Percentiles rank a stretch among this genome's conserved stretches.
Evolutionary conservation across 176 grass and related monocot genomes (phyloP).

Genomic region (Ensete ventricosum): DNA sequence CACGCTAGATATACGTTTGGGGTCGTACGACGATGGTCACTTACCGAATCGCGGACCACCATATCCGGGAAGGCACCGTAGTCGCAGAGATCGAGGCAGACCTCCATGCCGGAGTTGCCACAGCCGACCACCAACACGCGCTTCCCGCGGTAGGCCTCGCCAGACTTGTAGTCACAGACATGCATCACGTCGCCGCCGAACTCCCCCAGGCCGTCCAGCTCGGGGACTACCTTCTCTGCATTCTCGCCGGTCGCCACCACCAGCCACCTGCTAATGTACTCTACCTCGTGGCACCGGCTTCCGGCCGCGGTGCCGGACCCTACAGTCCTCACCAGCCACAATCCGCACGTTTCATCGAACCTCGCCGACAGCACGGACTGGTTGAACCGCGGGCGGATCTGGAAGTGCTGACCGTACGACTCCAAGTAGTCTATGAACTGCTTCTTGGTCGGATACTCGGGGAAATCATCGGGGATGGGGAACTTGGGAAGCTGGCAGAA

Average conservation of each 20-base stretch:
- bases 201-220: conserved; percentile 35
- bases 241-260: conserved; percentile 81
- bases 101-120: conserved; percentile 90
- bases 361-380: conserved; percentile 54
- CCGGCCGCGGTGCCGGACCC: conserved; percentile 1
- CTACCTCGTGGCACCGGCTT: conserved; percentile 7
- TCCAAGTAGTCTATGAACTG: conserved; percentile 80
- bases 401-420: conserved; percentile 33
- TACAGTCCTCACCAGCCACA: conserved; percentile 44
- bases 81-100: conserved; percentile 73
- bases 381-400: conserved; percentile 51
- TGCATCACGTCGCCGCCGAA: conserved; percentile 47
- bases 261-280: conserved; percentile 79
- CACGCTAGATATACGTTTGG: no score
- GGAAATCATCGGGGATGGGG: conserved; percentile 52
- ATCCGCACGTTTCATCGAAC: conserved; percentile 30
- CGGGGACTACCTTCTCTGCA: conserved; percentile 48
- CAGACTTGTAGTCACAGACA: conserved; percentile 68
- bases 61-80: conserved; percentile 62
- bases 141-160: conserved; percentile 41
- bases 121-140: conserved; percentile 73
- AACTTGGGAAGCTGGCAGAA: conserved; percentile 72
- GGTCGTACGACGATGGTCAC: not conserved
- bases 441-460: conserved; percentile 54
- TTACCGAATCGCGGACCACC: conserved; percentile 75